Conservation (phyloP, 1,284 basidiomycete genomes). For the Agroathelia rolfsii region DNA sequence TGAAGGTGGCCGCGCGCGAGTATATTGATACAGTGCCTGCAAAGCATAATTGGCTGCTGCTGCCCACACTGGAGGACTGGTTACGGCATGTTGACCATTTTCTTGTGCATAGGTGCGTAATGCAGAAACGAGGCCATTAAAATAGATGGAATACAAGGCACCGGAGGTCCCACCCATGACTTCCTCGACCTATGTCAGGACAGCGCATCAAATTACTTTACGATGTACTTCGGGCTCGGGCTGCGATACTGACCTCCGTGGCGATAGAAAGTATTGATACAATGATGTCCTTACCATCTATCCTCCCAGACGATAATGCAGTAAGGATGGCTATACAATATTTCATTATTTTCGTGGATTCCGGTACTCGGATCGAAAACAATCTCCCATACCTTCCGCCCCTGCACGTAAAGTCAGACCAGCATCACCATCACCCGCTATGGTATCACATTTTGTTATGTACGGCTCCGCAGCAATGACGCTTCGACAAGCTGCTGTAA, state of each 20-base stretch:
- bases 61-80: conserved; percentile 55
- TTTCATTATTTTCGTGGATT: neutral
- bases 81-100: conserved; percentile 66
- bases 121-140: conserved; percentile 3
- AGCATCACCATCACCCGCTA: conserved; percentile 69
- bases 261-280: no score
- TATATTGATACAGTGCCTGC: conserved; percentile 75
- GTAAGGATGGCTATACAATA: conserved; percentile 45
- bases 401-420: conserved; percentile 79
- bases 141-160: conserved; percentile 78
- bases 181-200: conserved; percentile 46
- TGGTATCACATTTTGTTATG: conserved; percentile 82
- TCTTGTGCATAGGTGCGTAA: conserved; percentile 34
- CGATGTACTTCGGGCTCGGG: no score
- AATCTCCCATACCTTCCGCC: conserved; percentile 32
- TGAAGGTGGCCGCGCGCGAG: conserved; percentile 80
- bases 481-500: conserved; percentile 59
- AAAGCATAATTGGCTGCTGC: conserved; percentile 54
- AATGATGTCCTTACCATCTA: conserved; percentile 56
- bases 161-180: conserved; percentile 91
- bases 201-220: no score
- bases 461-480: conserved; percentile 76
- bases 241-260: no score
- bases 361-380: conserved; percentile 4
- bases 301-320: conserved; percentile 34